Conservation (phyloP, 2,329 filamentous ascomycete genomes). For the Domatiomyces catenatus region DNA sequence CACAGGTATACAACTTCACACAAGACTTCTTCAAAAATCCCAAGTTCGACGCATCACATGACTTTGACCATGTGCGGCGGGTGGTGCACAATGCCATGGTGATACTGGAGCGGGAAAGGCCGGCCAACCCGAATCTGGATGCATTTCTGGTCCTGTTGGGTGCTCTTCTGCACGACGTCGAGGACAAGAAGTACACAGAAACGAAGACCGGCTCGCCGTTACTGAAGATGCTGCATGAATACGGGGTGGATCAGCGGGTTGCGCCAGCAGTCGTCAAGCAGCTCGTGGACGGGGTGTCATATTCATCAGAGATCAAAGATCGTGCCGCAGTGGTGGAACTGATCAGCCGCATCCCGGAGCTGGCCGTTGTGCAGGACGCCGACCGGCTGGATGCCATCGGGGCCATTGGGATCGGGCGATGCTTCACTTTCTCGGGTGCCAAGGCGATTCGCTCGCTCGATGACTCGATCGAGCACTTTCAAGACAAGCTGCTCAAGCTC, state of each 20-base stretch:
- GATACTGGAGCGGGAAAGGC: slow-evolving; percentile 40
- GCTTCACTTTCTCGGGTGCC: slow-evolving; percentile 61
- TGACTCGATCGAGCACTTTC: slow-evolving; percentile 58
- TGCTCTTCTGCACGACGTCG: slow-evolving; percentile 19
- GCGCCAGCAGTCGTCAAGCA: not conserved
- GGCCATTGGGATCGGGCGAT: slow-evolving; percentile 65
- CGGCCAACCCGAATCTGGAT: slow-evolving; percentile 8
- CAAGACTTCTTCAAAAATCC: slow-evolving; percentile 15
- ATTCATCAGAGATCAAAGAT: slow-evolving; percentile 55
- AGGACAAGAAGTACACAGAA: slow-evolving; percentile 18
- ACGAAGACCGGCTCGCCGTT: slow-evolving; percentile 5
- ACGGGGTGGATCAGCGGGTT: slow-evolving; percentile 32
- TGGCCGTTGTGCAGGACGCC: slow-evolving; percentile 80
- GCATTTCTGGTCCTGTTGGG: slow-evolving; percentile 15
- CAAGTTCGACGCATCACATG: slow-evolving; percentile 59
- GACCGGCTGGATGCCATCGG: slow-evolving; percentile 86
- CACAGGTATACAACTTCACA: slow-evolving; percentile 12
- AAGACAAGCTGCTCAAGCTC: slow-evolving; percentile 56
- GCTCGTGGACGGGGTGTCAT: slow-evolving; percentile 64
- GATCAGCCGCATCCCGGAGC: slow-evolving; percentile 53
- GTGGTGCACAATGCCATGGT: slow-evolving; percentile 58
- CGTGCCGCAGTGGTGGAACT: slow-evolving; percentile 44
- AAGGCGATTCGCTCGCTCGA: slow-evolving; percentile 37
- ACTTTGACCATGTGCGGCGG: slow-evolving; percentile 69
- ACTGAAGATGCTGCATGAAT: slow-evolving; percentile 7